phyloP scores from a whole-genome alignment of 2,329 filamentous ascomycete species.

The Talaromyces sp. region DNA sequence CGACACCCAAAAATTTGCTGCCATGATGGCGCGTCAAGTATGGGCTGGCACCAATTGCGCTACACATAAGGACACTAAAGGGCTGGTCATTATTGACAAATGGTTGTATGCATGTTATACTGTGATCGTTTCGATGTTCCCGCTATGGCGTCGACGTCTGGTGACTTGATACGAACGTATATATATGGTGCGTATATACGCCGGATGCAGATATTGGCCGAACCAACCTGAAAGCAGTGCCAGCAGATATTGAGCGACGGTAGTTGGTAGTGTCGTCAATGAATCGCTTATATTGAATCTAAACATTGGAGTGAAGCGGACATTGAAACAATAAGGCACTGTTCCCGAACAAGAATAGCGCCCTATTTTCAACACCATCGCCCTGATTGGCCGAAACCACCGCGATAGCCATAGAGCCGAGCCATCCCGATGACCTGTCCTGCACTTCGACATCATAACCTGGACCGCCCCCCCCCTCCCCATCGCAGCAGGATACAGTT shows the following conservation, averaged over 20 bases:
- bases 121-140: not conserved
- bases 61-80: slow-evolving; percentile 28
- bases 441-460: slow-evolving; percentile 4
- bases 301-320: not conserved
- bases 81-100: slow-evolving; percentile 25
- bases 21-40: slow-evolving; percentile 55
- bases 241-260: not conserved
- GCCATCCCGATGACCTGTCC: slow-evolving; percentile 4
- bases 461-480: too few relatives aligned
- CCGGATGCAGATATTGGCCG: not conserved
- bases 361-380: not conserved
- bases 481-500: not conserved
- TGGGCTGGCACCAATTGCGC: not conserved
- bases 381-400: slow-evolving; percentile 7
- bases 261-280: not conserved
- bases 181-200: not conserved
- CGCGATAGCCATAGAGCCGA: slow-evolving; percentile 3
- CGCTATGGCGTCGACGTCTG: not conserved
- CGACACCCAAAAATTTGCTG: slow-evolving; percentile 95
- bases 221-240: not conserved
- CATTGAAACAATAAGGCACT: not conserved
- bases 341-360: slow-evolving; percentile 12
- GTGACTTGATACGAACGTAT: not conserved
- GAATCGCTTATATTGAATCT: not conserved
- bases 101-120: not conserved